phyloP scores from a whole-genome alignment of 2,329 filamentous ascomycete species.

The Botrytis fabae region DNA sequence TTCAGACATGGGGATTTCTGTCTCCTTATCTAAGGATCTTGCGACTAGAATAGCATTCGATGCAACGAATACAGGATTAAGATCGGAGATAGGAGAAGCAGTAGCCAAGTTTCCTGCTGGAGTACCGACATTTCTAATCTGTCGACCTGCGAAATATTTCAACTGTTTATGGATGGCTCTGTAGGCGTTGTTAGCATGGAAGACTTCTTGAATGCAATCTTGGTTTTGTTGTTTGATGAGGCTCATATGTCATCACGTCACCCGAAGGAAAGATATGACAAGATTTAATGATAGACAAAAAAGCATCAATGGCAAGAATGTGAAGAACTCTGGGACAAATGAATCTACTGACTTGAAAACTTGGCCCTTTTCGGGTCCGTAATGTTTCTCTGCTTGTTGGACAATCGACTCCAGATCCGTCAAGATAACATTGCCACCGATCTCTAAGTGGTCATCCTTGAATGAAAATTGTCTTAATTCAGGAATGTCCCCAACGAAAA shows the following conservation, averaged over 20 bases:
- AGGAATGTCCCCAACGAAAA: slow-evolving; percentile 90
- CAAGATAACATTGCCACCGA: slow-evolving; percentile 89
- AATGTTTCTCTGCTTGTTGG: slow-evolving; percentile 74
- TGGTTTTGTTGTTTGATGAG: neutral
- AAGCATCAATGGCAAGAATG: neutral
- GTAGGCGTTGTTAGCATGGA: neutral
- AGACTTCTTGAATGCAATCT: neutral
- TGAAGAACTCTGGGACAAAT: neutral
- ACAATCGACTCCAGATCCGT: slow-evolving; percentile 90
- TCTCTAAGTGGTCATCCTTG: slow-evolving; percentile 78
- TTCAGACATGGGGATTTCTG: slow-evolving; percentile 83
- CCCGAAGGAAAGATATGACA: neutral
- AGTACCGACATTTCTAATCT: slow-evolving; percentile 97
- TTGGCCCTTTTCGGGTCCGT: slow-evolving; percentile 64
- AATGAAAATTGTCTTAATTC: slow-evolving; percentile 83
- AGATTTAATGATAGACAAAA: neutral
- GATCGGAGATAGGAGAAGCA: slow-evolving; percentile 91
- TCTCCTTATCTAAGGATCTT: slow-evolving; percentile 70
- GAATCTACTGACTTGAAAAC: slow-evolving; percentile 60
- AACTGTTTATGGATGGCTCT: slow-evolving; percentile 88
- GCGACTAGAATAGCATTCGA: slow-evolving; percentile 80
- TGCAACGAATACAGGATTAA: slow-evolving; percentile 92
- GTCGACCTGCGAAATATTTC: slow-evolving; percentile 88
- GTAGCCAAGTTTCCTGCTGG: slow-evolving; percentile 93
- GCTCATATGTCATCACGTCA: neutral